Evolutionary conservation across 2,329 filamentous ascomycete species (phyloP), one percentile per base, ranked within the genome.

Genomic region (Aspergillus sp.): DNA sequence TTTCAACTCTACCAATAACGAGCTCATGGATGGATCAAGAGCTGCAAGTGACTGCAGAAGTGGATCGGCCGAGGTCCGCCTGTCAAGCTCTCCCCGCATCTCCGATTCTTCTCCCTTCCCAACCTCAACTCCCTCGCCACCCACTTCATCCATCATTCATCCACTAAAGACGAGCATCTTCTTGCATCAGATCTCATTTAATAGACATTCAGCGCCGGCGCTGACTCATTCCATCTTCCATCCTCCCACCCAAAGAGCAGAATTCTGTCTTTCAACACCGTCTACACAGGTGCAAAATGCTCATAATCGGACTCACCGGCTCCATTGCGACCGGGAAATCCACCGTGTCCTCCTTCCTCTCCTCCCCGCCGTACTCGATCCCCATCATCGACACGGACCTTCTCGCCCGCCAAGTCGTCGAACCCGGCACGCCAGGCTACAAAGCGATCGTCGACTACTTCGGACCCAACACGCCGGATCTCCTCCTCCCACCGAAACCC

Each of bases 271-370:
- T 9, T 29, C 26, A 29, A 29, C 1, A 29, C 7, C 26, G 7
- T 29, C 26, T 29, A 29, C 24, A 50, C 18, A 49, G 12, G 22
- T 22, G 29, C 39, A 26, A 32, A 56, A 98, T 98, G 95, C 86
- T 98, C 52, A 87, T 99, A 71, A 92, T 99, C 69, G 95, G 95
- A 58, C 87, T 99, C 26, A 99, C 95, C 9, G 95, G 95, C 74
- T 96, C 93, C 62, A 98, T 99, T 73, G 95, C 95, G 61, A 99
- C 95, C 6, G 95, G 95, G 75, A 99, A 99, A 85, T 96, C 94
- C 50, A 99, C 94, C 66, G 92, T 97, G 57, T 96, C 95, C 29
- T 82, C 84, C 45, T 84, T 96, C 67, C 90, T 99, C 69, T 87
- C 90, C 54, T 83, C 86, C 4, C 82, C 90, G 5, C 95, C 94